phyloP scores from a whole-genome alignment of 306 rosid species.

The Sicyos baderoa region DNA sequence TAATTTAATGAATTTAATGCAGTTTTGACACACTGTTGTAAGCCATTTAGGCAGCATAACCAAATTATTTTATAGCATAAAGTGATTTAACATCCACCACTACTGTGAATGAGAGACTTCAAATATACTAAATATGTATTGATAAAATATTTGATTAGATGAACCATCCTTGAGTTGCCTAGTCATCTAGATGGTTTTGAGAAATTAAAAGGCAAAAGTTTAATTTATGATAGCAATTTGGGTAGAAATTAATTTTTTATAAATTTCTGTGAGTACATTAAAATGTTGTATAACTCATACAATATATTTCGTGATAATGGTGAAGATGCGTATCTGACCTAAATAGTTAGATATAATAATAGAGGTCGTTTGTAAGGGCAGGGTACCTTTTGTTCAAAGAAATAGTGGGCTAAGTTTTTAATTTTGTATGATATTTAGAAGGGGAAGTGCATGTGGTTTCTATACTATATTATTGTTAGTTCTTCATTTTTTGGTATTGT shows the following conservation, averaged over 20 bases:
- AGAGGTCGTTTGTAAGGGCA: background rate
- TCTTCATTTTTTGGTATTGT: background rate
- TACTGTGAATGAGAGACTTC: slow-evolving; percentile 1
- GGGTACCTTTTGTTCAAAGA: background rate
- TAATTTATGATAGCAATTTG: no score
- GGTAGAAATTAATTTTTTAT: no score
- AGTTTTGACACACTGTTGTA: slow-evolving; percentile 32
- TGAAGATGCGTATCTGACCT: no score
- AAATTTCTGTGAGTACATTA: no score
- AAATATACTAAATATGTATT: background rate
- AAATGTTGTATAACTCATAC: no score
- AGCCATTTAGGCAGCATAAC: slow-evolving; percentile 50
- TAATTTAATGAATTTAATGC: slow-evolving; percentile 26
- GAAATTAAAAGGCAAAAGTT: no score
- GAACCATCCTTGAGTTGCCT: background rate
- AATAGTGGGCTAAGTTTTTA: background rate
- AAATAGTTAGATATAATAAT: no score
- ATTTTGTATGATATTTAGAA: slow-evolving; percentile 6
- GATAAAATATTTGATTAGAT: background rate
- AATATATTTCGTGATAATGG: no score
- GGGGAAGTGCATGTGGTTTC: slow-evolving; percentile 6
- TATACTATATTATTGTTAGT: background rate
- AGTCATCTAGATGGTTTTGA: no score
- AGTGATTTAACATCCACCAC: background rate
- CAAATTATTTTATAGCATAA: slow-evolving; percentile 21